Evolutionary conservation across 2,329 filamentous ascomycete genomes (phyloP).

Genomic region (Rhynchosporium graminicola): DNA sequence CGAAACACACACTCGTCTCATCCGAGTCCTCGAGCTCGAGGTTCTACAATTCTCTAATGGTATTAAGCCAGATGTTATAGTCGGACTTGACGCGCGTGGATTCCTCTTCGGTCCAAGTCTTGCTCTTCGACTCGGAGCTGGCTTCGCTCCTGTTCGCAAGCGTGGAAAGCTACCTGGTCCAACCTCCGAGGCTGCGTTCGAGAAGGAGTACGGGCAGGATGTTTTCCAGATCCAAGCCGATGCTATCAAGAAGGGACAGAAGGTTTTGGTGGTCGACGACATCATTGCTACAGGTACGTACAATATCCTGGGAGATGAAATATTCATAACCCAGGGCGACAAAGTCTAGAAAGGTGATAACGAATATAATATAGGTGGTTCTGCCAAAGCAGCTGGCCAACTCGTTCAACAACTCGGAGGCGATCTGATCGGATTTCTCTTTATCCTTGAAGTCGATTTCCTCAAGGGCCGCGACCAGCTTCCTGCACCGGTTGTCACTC

Average conservation of each 20-base stretch:
- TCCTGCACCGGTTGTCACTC: slow-evolving; percentile 77
- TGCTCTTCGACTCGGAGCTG: slow-evolving; percentile 77
- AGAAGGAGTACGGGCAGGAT: slow-evolving; percentile 96
- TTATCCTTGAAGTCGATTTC: slow-evolving; percentile 94
- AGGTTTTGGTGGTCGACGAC: slow-evolving; percentile 91
- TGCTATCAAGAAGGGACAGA: slow-evolving; percentile 81
- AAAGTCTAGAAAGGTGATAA: background rate
- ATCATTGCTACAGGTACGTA: slow-evolving; percentile 93
- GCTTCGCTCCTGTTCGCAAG: slow-evolving; percentile 93
- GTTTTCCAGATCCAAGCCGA: slow-evolving; percentile 94
- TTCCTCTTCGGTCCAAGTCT: slow-evolving; percentile 94
- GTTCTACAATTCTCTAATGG: slow-evolving; percentile 62
- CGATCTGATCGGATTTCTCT: slow-evolving; percentile 83
- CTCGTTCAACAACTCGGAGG: slow-evolving; percentile 87
- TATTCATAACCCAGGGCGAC: background rate
- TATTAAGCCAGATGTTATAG: slow-evolving; percentile 79
- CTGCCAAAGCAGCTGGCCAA: slow-evolving; percentile 81
- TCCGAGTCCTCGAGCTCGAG: slow-evolving; percentile 84
- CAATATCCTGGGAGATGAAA: background rate
- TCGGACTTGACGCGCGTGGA: slow-evolving; percentile 90
- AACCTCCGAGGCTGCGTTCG: slow-evolving; percentile 79
- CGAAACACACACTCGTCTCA: slow-evolving; percentile 70
- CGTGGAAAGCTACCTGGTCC: slow-evolving; percentile 92
- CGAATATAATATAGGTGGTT: slow-evolving; percentile 66
- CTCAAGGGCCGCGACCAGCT: slow-evolving; percentile 91